Evolutionary conservation across 2,329 filamentous ascomycete species (phyloP).

Genomic region (Penicillium hesseltinei): DNA sequence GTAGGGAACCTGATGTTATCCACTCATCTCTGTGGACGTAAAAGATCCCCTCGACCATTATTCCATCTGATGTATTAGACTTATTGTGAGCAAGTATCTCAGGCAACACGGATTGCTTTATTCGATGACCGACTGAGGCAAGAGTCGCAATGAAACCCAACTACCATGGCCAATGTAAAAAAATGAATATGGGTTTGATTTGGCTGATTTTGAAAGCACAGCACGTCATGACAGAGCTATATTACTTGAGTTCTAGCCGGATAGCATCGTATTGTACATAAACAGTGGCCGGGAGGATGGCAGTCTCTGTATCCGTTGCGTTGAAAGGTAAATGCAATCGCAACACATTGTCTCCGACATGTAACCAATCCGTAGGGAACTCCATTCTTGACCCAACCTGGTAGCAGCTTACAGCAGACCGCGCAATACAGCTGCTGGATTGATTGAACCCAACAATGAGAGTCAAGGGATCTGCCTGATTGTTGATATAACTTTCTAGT

Average conservation of each 20-base stretch:
- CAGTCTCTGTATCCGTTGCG: conserved; percentile 59
- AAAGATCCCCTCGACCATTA: neutral
- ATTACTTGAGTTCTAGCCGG: conserved; percentile 52
- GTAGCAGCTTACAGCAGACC: conserved; percentile 62
- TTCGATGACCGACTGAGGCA: neutral
- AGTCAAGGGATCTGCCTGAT: conserved; percentile 31
- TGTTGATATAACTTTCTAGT: conserved; percentile 52
- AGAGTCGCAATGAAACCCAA: neutral
- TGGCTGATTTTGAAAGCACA: neutral
- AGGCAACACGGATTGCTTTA: too few species aligned
- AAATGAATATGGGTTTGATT: neutral
- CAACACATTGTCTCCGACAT: conserved; percentile 55
- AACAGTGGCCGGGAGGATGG: conserved; percentile 53
- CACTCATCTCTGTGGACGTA: neutral
- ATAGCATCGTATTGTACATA: conserved; percentile 68
- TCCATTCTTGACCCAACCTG: conserved; percentile 60
- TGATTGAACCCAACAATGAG: conserved; percentile 49
- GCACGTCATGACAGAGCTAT: neutral
- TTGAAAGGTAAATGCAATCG: conserved; percentile 60
- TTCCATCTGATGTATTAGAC: neutral
- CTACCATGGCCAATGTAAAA: neutral
- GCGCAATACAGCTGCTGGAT: conserved; percentile 59
- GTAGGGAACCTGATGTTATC: too few species aligned
- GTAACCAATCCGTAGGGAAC: conserved; percentile 53
- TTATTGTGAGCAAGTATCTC: neutral